Evolutionary conservation across 78 protist genomes (phyloP).

Genomic region (Planoprotostelium fungivorum): DNA sequence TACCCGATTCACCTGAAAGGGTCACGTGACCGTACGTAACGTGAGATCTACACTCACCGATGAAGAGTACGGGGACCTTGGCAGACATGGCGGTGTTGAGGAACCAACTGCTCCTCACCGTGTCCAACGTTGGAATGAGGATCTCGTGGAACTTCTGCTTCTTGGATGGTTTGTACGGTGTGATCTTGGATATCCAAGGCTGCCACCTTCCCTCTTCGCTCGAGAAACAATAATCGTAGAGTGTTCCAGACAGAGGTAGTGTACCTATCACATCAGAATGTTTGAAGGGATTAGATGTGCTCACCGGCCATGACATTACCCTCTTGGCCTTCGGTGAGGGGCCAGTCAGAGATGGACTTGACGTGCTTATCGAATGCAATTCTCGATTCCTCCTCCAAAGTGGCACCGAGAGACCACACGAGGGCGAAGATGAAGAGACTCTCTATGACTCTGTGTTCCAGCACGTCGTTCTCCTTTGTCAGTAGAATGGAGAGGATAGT

Average conservation of each 20-base stretch:
- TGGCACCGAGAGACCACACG: constrained; percentile 92
- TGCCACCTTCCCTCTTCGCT: constrained; percentile 81
- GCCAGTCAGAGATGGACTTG: constrained; percentile 13
- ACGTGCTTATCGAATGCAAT: background rate
- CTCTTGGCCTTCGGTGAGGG: background rate
- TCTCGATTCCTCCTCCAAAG: constrained; percentile 9
- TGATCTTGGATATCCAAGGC: constrained; percentile 74
- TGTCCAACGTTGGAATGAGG: constrained; percentile 96
- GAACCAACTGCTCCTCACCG: constrained; percentile 90
- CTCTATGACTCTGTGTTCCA: constrained; percentile 13
- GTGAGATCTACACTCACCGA: constrained; percentile 82
- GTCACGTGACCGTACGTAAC: constrained; percentile 94
- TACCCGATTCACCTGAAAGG: constrained; percentile 70
- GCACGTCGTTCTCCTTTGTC: constrained; percentile 44
- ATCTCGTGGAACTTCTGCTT: constrained; percentile 78
- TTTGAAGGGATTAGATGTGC: background rate
- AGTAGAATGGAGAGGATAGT: constrained; percentile 54
- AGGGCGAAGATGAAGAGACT: constrained; percentile 65
- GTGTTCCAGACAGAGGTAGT: constrained; percentile 27
- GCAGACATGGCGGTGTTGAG: constrained; percentile 80
- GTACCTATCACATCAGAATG: constrained; percentile 1
- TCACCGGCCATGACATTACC: background rate
- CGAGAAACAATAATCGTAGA: constrained; percentile 73
- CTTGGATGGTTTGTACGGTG: constrained; percentile 60
- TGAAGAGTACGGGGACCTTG: constrained; percentile 82